Evolutionary conservation across 139 green algal species (phyloP).

Genomic region (Nannochloris sp.): DNA sequence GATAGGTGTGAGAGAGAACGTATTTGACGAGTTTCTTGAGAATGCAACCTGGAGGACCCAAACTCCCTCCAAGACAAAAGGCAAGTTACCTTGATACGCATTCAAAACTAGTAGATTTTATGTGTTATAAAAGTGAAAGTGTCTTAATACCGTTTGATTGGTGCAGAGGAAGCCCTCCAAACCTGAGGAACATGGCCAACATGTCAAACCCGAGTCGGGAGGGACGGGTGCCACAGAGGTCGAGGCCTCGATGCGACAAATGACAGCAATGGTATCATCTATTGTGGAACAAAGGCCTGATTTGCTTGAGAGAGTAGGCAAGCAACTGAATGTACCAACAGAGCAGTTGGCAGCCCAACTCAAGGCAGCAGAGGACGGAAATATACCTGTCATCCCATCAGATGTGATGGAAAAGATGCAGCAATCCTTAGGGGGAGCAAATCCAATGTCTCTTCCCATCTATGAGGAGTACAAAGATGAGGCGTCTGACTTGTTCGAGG

Average conservation of each 20-base stretch:
- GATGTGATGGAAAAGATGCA: no score
- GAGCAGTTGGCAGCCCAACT: background rate
- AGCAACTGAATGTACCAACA: background rate
- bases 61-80: background rate
- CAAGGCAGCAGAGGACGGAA: background rate
- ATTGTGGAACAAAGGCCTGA: background rate
- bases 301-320: background rate
- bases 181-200: background rate
- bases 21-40: background rate
- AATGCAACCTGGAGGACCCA: background rate
- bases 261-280: background rate
- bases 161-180: constrained; percentile 10
- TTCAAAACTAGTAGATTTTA: no score
- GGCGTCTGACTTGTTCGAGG: constrained; percentile 7
- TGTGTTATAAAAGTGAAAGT: background rate
- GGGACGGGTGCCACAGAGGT: background rate
- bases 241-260: background rate
- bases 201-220: background rate
- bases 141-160: no score
- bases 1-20: no score
- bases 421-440: no score
- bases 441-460: no score
- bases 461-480: no score
- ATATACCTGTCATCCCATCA: background rate
- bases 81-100: background rate